Conservation (phyloP, 345 rosid genomes). For the Corchorus capsularis region DNA sequence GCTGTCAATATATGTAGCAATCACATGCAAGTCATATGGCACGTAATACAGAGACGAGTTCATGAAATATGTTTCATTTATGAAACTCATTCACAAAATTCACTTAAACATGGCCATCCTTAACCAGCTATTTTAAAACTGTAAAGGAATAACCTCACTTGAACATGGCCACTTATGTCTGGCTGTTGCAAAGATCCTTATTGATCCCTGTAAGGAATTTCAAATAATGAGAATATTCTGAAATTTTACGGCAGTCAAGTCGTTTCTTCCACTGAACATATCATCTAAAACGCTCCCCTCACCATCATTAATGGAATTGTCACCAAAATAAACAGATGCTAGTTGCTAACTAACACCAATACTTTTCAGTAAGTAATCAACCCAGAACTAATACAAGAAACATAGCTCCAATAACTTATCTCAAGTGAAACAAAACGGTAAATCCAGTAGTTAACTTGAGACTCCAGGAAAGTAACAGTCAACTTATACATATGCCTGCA, state of each 20-base stretch:
- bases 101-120: neutral
- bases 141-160: no score
- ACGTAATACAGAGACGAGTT: neutral
- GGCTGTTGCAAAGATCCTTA: neutral
- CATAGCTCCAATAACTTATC: neutral
- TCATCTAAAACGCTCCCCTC: neutral
- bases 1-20: neutral
- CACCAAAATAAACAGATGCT: neutral
- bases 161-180: neutral
- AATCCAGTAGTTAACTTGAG: neutral
- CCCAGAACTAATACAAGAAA: neutral
- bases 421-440: neutral
- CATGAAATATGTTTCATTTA: neutral
- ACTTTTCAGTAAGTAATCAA: neutral
- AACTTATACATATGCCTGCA: neutral
- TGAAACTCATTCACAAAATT: neutral
- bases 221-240: neutral
- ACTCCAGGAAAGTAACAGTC: neutral
- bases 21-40: neutral
- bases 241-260: neutral
- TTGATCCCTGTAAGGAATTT: neutral
- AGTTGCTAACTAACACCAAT: neutral
- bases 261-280: neutral
- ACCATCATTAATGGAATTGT: neutral
- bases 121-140: no score